Percentiles rank a stretch among this genome's conserved stretches.
phyloP scores from a whole-genome alignment of 805 yeast species.

The Wickerhamomyces bisporus region DNA sequence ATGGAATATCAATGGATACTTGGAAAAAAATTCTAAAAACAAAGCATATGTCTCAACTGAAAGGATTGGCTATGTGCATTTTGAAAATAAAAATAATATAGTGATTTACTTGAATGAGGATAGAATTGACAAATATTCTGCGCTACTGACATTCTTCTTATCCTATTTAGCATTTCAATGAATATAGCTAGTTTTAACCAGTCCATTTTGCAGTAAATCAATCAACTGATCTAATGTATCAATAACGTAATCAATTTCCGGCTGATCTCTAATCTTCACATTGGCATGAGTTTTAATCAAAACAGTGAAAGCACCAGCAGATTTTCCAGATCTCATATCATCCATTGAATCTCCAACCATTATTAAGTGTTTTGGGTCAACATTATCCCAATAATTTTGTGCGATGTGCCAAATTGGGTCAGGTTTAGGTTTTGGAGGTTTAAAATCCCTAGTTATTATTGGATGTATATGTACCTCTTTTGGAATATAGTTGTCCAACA shows the following conservation, averaged over 20 bases:
- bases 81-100: constrained; percentile 1
- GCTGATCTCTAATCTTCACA: constrained; percentile 32
- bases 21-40: constrained; percentile 10
- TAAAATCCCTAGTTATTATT: constrained; percentile 55
- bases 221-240: constrained; percentile 34
- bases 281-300: constrained; percentile 50
- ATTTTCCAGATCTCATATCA: constrained; percentile 58
- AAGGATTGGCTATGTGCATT: constrained; percentile 12
- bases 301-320: constrained; percentile 59
- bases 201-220: constrained; percentile 30
- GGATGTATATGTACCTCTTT: constrained; percentile 38
- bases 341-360: constrained; percentile 77
- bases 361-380: constrained; percentile 40
- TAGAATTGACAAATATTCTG: constrained; percentile 11
- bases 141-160: constrained; percentile 11
- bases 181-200: constrained; percentile 11
- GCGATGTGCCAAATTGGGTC: constrained; percentile 57
- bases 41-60: constrained; percentile 8
- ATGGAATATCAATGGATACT: constrained; percentile 19
- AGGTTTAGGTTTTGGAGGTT: constrained; percentile 67
- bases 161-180: constrained; percentile 4
- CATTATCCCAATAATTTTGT: constrained; percentile 33
- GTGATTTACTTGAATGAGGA: constrained; percentile 9
- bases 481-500: constrained; percentile 40
- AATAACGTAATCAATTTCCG: constrained; percentile 22